Evolutionary conservation across 208 protist species (phyloP), one percentile per base, ranked within the genome.

Genomic region (Crithidia bombi): DNA sequence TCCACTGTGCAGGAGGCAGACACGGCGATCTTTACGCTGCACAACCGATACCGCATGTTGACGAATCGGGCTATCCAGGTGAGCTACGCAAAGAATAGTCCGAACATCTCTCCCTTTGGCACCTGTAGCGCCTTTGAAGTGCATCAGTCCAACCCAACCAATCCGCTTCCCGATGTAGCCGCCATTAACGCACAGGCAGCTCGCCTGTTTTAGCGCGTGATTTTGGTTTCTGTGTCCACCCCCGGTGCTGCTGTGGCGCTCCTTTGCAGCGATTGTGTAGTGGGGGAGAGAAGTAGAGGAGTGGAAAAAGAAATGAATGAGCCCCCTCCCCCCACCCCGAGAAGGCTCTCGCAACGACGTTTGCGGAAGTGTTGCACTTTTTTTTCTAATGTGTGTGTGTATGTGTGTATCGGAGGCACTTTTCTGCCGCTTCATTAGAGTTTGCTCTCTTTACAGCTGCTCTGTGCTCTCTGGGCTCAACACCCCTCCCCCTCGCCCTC

Each of bases 41-140:
- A 96, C 71, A 92, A 94, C 69, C 80, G 89, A 17, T 92, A 94
- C 79, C 89, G 86, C 67, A 94, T 96, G 89, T 76, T 96, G 14
- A 88, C 89, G 10, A 93, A 93, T 64, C 83, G 89, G 7, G 87
- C 90, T 35, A 92, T 96, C 61, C 91, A 96, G 56, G 91, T 96
- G 26, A 94, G 86, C 67, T 94, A 96, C 79, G 89, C 91, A 10
- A 96, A 96, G 74, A 91, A 91, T 75, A 93, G 87, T 47, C 80
- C 86, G 5, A 93, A 88, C 66, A 94, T 94, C 39, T 96, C 91
- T 7, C 80, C 76, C 12, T 96, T 92, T 36, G 91, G 91, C 26
- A 80, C 83, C n/a, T 83, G 81, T 57, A 90, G 78, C 52, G 91
- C 91, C 17, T 56, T 91, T n/a, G 81, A 82, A 49, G 89, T 96